phyloP scores from a whole-genome alignment of 2,329 filamentous ascomycete species.

The Exophiala spinifera region DNA sequence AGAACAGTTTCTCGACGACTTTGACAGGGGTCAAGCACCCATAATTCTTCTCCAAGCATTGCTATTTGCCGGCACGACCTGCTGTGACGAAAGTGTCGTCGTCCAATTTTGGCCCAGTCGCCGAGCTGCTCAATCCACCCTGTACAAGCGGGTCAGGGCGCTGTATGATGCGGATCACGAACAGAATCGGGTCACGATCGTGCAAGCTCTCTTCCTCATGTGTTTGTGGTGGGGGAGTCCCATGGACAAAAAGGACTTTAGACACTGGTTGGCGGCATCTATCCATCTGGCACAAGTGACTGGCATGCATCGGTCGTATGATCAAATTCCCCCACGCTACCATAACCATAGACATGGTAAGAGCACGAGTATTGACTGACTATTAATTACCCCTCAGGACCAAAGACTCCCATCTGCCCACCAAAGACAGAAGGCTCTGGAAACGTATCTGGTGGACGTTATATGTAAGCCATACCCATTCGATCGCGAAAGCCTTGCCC shows the following conservation, averaged over 20 bases:
- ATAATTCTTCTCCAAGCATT: conserved; percentile 87
- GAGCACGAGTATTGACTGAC: conserved; percentile 18
- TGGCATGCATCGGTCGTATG: conserved; percentile 83
- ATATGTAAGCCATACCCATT: too few relatives aligned
- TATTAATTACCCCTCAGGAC: conserved; percentile 12
- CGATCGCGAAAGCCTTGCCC: too few relatives aligned
- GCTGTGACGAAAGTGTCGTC: conserved; percentile 81
- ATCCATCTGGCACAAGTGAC: conserved; percentile 94
- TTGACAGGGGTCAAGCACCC: conserved; percentile 83
- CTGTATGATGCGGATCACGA: conserved; percentile 29
- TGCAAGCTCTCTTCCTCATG: conserved; percentile 23
- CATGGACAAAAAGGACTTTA: conserved; percentile 21
- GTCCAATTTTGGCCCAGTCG: conserved; percentile 11
- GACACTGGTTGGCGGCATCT: conserved; percentile 45
- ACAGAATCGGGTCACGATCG: conserved; percentile 19
- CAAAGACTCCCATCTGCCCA: conserved; percentile 6
- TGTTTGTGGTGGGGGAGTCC: conserved; percentile 30
- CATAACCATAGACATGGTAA: neutral
- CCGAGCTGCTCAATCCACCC: conserved; percentile 84
- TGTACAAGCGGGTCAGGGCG: conserved; percentile 41
- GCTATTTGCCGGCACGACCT: conserved; percentile 81
- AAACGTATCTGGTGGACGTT: conserved; percentile 28
- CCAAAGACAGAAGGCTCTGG: conserved; percentile 18
- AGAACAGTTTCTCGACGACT: conserved; percentile 87
- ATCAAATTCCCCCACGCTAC: conserved; percentile 3